Conservation (phyloP, 2,329 filamentous ascomycete genomes). For the Bipolaris cookei region DNA sequence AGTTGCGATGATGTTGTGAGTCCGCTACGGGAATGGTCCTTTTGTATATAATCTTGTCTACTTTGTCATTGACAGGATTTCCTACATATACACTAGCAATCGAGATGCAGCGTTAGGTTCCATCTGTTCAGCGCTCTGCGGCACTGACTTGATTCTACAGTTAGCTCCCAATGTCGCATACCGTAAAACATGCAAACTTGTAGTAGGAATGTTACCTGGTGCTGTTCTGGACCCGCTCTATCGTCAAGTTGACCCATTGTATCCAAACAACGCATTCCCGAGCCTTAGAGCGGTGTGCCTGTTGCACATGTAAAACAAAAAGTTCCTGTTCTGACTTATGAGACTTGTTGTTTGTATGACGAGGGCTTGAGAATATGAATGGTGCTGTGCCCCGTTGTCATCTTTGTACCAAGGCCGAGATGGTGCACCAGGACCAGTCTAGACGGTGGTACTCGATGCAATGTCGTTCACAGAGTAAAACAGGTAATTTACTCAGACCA, state of each 20-base stretch:
- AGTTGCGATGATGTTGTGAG: background rate
- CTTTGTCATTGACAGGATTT: background rate
- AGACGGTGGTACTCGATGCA: background rate
- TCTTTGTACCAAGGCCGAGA: background rate
- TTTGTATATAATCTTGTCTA: conserved; percentile 13
- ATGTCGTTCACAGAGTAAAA: background rate
- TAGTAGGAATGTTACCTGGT: background rate
- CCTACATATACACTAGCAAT: background rate
- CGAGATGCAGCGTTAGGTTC: conserved; percentile 9
- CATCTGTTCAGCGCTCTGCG: conserved; percentile 7
- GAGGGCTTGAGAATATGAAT: background rate
- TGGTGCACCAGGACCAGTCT: background rate
- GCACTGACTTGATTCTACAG: conserved; percentile 1
- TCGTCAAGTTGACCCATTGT: background rate
- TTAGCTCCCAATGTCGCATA: background rate
- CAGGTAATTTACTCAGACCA: background rate
- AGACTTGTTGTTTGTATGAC: background rate
- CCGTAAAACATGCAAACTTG: background rate
- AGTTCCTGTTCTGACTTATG: background rate
- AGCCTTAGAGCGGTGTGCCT: background rate
- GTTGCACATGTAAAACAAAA: background rate
- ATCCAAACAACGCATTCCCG: background rate
- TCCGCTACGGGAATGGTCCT: conserved; percentile 1
- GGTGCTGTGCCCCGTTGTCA: conserved; percentile 2
- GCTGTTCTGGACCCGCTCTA: background rate